These are phyloP conservation scores for Populus alba DNA, from an alignment of 345 rosid genomes.

Conservation along the genomic window DNA sequence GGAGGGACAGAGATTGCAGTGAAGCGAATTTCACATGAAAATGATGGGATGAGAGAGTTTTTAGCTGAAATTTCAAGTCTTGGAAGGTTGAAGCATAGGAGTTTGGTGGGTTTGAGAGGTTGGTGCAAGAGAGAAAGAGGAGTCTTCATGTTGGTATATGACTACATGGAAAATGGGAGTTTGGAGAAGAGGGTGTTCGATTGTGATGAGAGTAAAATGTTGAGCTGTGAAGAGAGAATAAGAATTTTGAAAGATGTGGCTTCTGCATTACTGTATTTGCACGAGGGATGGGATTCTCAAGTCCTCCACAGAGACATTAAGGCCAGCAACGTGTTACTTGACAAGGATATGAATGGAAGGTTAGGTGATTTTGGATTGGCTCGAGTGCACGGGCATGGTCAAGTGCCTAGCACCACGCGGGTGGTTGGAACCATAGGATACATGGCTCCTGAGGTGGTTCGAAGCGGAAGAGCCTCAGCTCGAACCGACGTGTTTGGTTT, in stretches of 20 bases:
- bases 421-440: slow-evolving; percentile 80
- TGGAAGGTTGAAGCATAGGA: slow-evolving; percentile 68
- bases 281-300: slow-evolving; percentile 73
- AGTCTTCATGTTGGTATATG: slow-evolving; percentile 66
- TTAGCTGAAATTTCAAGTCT: slow-evolving; percentile 76
- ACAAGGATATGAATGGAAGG: slow-evolving; percentile 65
- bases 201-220: slow-evolving; percentile 30
- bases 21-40: slow-evolving; percentile 64
- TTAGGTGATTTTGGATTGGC: slow-evolving; percentile 77
- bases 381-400: slow-evolving; percentile 60
- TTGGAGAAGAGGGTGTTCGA: slow-evolving; percentile 57
- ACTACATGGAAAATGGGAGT: slow-evolving; percentile 81
- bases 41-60: slow-evolving; percentile 63
- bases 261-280: slow-evolving; percentile 56
- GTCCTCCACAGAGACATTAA: slow-evolving; percentile 79
- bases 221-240: slow-evolving; percentile 51
- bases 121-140: slow-evolving; percentile 82
- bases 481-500: slow-evolving; percentile 52
- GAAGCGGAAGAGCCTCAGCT: slow-evolving; percentile 44
- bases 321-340: slow-evolving; percentile 79
- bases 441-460: slow-evolving; percentile 64
- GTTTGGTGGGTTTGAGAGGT: slow-evolving; percentile 63
- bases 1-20: slow-evolving; percentile 66
- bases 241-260: slow-evolving; percentile 64
- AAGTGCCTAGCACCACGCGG: slow-evolving; percentile 52